Evolutionary conservation across 2,329 filamentous ascomycete genomes (phyloP), one percentile per base, ranked within the genome.

Genomic region (Apiospora koreana): DNA sequence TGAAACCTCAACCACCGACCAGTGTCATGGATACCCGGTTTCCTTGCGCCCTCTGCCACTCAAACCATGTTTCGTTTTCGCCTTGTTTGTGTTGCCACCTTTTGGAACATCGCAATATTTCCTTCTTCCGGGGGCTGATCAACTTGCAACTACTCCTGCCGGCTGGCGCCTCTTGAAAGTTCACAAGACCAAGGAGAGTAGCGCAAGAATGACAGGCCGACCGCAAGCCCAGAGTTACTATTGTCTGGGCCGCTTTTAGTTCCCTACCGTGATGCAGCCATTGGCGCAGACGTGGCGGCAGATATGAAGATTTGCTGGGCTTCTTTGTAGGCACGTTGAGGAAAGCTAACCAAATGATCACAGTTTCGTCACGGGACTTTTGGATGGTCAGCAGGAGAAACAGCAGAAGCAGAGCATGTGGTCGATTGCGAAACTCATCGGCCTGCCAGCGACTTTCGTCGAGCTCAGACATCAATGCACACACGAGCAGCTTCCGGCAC

Each of bases 391-490:
- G 75, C 91, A 92, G 80, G 87, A 90, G 80, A 90, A 88, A 78
- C 87, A 84, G 77, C 87, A 84, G 79, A 93, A 89, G 83, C 87
- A 87, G 83, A 91, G 87, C 81, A 94, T 94, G 92, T 92, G 93
- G 80, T 86, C 88, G 54, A 85, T 92, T 31, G 92, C 91, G 71
- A 90, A 88, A 79, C 89, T 86, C 48, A 88, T 94, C 70, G 90
- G 88, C 0, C 82, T 94, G 70, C 92, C 92, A 0, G 89, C 91
- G 0, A 91, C 92, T 0, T 97, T 97, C 80, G 94, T 98, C 69
- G 94, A 97, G 83, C 85, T 97, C 71, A 89, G 95, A 64, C 95
- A 98, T 80, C 93, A 97, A 82, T 93, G 93, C 58, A 97, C 94
- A 50, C 95, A 98, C 80, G 93, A 97, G 80, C 93, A 94, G 78